Base-by-base conservation (phyloP, 805 yeast species). In the Myxozyma udenii region DNA sequence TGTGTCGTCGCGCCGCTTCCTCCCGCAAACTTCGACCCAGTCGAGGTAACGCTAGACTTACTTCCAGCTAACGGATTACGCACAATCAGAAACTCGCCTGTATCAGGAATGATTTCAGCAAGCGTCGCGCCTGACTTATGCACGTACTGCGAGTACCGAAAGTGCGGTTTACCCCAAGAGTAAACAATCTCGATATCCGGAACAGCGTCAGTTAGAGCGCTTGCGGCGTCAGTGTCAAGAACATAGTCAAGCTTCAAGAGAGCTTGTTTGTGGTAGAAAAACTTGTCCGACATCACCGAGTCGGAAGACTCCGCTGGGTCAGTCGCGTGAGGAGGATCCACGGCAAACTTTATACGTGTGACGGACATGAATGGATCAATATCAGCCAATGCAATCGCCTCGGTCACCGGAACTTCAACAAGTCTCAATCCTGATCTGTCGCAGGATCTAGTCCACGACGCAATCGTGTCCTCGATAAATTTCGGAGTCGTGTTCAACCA, bases 401-500 rank as follows among this genome's bases (percentile, higher is more conserved):
- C 98, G 41, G 79, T 80, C 84, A 96, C 87, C 0, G 98, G 98
- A 0, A 90, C 84, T 63, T 91, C 97, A 18, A 90, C 93, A 19
- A 85, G 66, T 45, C 75, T 75, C 54, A 93, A 74, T 0, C 96
- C 97, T 63, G 87, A 87, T 48, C 95, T 68, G 53, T 88, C 95
- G 61, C 96, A 87, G 43, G 84, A 73, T 50, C 96, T 76, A 0
- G 88, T 79, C 87, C 97, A 85, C 43, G 80, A 77, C 40, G 76
- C 80, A 39, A 89, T 74, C 11, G 85, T 73, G 58, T 89, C 95
- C 52, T 89, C 96, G 44, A 87, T 80, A 28, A 87, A 71, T 64
- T 85, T 86, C 1, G 95, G 85, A 0, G 98, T 88, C 0, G 95
- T 82, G 54, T 85, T 87, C 28, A 91, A 71, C 99, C 99, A 93